Evolutionary conservation across 2,329 filamentous ascomycete genomes (phyloP).

Genomic region (Bipolaris bicolor): DNA sequence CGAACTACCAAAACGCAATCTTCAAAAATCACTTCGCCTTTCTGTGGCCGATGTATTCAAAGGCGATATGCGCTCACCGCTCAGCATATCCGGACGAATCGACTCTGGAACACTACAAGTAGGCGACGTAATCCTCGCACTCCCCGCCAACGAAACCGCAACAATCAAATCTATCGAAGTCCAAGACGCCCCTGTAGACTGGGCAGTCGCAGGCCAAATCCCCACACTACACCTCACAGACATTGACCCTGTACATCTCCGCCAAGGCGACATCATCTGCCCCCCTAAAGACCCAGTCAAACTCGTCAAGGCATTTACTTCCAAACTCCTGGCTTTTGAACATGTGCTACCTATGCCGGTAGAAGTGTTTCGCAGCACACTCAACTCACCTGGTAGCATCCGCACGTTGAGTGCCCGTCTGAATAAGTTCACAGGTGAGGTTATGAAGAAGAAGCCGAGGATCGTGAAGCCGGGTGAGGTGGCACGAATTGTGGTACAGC

Average conservation of each 20-base stretch:
- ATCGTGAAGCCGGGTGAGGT: constrained; percentile 81
- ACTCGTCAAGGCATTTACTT: constrained; percentile 75
- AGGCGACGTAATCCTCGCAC: constrained; percentile 78
- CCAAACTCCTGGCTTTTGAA: constrained; percentile 88
- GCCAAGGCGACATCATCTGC: constrained; percentile 84
- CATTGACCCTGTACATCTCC: constrained; percentile 82
- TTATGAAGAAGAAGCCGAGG: constrained; percentile 81
- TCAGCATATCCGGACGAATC: constrained; percentile 85
- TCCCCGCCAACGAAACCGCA: constrained; percentile 82
- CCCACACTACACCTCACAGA: constrained; percentile 81
- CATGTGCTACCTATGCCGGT: constrained; percentile 86
- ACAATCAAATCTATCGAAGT: constrained; percentile 82
- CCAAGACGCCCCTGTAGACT: constrained; percentile 75
- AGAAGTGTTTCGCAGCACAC: constrained; percentile 83
- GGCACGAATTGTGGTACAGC: constrained; percentile 76
- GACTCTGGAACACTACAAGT: constrained; percentile 83
- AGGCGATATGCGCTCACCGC: constrained; percentile 75
- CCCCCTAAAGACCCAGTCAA: constrained; percentile 69
- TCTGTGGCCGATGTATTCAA: constrained; percentile 88
- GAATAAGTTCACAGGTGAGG: constrained; percentile 78
- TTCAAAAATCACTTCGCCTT: constrained; percentile 82
- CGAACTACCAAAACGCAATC: constrained; percentile 71
- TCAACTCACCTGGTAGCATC: constrained; percentile 80
- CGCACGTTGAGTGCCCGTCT: constrained; percentile 72
- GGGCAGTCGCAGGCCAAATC: constrained; percentile 92